Percentiles rank a stretch among this genome's conserved stretches.
These are phyloP conservation scores for Ophiostoma angusticollis DNA, from an alignment of 2,329 filamentous ascomycete genomes.

Conservation along the genomic window DNA sequence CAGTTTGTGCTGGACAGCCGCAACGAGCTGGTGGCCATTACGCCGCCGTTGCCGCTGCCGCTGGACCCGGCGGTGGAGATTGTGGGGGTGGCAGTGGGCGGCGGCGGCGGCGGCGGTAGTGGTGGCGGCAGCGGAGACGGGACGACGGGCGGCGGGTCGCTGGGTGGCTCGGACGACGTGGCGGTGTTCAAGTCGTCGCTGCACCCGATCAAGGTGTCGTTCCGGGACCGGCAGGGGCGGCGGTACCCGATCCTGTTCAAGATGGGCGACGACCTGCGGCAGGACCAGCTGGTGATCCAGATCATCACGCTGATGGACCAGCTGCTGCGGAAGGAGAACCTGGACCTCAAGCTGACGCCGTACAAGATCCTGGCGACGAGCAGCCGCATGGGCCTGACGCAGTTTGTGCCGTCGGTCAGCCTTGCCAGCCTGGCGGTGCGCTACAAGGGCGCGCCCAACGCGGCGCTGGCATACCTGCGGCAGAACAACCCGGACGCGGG, in stretches of 20 bases:
- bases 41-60: constrained; percentile 76
- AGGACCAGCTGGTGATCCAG: constrained; percentile 92
- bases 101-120: constrained; percentile 19
- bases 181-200: constrained; percentile 93
- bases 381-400: constrained; percentile 76
- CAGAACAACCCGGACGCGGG: constrained; percentile 78
- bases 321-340: constrained; percentile 84
- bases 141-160: too few species aligned
- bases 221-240: constrained; percentile 64
- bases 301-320: constrained; percentile 98
- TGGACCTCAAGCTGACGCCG: constrained; percentile 87
- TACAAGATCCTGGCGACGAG: constrained; percentile 95
- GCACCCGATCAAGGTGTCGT: constrained; percentile 80
- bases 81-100: constrained; percentile 54
- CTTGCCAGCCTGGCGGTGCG: constrained; percentile 74
- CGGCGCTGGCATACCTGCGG: constrained; percentile 70
- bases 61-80: constrained; percentile 75
- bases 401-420: constrained; percentile 80
- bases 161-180: constrained; percentile 75
- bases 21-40: constrained; percentile 73
- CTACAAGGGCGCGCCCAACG: constrained; percentile 51
- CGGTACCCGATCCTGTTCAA: constrained; percentile 95
- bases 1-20: constrained; percentile 75
- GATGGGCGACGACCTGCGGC: constrained; percentile 86
- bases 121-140: too few species aligned